These are phyloP conservation scores for Colletotrichum noveboracense DNA, from an alignment of 2,329 filamentous ascomycete genomes.

Conservation along the genomic window DNA sequence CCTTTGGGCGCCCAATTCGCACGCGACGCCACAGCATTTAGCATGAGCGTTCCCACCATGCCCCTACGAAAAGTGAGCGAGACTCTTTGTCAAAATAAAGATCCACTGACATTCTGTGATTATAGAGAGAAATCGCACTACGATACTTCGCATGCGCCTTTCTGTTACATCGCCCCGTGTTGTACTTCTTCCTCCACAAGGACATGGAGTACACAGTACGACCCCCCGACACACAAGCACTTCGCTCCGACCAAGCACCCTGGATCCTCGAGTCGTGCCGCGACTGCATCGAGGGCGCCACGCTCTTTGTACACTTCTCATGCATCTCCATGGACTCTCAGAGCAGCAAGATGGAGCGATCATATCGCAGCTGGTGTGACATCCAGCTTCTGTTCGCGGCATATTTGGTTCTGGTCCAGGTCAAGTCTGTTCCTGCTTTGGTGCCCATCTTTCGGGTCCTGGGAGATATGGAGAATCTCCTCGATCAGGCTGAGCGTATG, in stretches of 20 bases:
- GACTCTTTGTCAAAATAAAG: background rate
- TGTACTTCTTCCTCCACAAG: constrained; percentile 12
- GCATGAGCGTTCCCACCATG: background rate
- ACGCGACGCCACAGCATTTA: background rate
- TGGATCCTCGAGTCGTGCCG: constrained; percentile 7
- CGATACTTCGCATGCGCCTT: constrained; percentile 10
- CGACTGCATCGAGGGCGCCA: constrained; percentile 6
- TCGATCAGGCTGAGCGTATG: background rate
- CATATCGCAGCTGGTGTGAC: constrained; percentile 1
- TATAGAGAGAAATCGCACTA: constrained; percentile 7
- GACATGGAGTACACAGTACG: constrained; percentile 9
- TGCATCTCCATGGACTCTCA: background rate
- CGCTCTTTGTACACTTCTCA: background rate
- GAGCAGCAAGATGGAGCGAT: background rate
- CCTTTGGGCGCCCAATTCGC: background rate
- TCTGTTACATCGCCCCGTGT: constrained; percentile 5
- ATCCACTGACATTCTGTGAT: background rate
- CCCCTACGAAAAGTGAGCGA: background rate
- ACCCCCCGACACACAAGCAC: background rate
- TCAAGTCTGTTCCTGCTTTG: background rate
- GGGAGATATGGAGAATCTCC: background rate
- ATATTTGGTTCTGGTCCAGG: constrained; percentile 1
- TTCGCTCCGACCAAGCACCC: constrained; percentile 1
- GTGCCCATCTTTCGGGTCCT: background rate
- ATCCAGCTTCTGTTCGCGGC: constrained; percentile 2